phyloP scores from a whole-genome alignment of 495 filamentous ascomycete genomes.

The Echria macrotheca region DNA sequence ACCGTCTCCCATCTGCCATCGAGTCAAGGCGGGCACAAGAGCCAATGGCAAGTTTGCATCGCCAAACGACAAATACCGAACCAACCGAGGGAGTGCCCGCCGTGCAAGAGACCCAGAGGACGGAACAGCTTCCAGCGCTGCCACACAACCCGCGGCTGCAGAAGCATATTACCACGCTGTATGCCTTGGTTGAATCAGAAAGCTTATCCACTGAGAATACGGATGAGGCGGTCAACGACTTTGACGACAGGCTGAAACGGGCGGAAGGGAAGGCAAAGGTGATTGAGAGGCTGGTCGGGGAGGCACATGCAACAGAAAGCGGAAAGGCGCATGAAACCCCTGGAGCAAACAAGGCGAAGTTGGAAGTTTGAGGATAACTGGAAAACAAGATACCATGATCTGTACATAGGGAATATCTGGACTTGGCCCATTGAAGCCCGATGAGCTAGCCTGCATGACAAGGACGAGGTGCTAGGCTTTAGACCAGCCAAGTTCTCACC shows the following conservation, averaged over 20 bases:
- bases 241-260: constrained; percentile 76
- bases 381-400: no score
- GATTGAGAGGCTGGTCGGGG: constrained; percentile 67
- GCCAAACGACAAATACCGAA: constrained; percentile 5
- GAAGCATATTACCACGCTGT: constrained; percentile 66
- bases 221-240: constrained; percentile 78
- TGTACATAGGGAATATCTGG: no score
- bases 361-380: neutral
- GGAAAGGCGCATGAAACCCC: constrained; percentile 4
- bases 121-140: constrained; percentile 28
- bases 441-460: no score
- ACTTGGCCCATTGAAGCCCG: no score
- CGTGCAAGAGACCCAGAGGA: neutral
- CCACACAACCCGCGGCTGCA: constrained; percentile 58
- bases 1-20: constrained; percentile 24
- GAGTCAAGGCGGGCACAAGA: neutral
- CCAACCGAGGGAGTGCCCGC: neutral
- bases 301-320: constrained; percentile 26
- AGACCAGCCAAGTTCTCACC: neutral
- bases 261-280: constrained; percentile 76
- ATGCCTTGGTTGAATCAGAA: constrained; percentile 73
- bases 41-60: no score
- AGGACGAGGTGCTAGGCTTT: no score
- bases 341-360: neutral
- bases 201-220: constrained; percentile 71